A percentile compares a stretch with the other conserved stretches of the same genome.
Evolutionary conservation across 441 rosid species (phyloP).

Genomic region (Codiaeum variegatum): DNA sequence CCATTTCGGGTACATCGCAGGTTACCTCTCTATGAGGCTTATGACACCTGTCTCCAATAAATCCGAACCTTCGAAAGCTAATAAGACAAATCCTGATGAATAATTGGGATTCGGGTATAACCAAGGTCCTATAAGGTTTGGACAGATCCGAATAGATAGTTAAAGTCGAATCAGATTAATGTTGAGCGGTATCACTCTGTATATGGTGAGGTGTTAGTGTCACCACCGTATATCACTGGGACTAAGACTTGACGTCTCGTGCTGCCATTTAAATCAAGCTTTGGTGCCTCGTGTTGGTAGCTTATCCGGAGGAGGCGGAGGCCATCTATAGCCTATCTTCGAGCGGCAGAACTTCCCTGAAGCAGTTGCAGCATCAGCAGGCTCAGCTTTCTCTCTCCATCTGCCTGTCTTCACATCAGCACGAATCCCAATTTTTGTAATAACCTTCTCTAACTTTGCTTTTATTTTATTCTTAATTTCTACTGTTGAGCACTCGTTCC

Average conservation of each 20-base stretch:
- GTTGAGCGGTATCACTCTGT: too few species aligned
- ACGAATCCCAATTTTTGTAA: background rate
- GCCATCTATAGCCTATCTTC: conserved; percentile 66
- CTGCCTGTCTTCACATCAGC: conserved; percentile 62
- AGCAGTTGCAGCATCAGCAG: conserved; percentile 69
- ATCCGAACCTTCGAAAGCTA: too few species aligned
- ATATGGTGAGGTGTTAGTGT: conserved; percentile 61
- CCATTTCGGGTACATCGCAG: too few species aligned
- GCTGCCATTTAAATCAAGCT: conserved; percentile 72
- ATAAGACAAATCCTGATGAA: too few species aligned
- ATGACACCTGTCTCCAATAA: too few species aligned
- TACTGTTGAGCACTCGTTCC: background rate
- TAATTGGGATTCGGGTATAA: too few species aligned
- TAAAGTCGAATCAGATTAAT: too few species aligned
- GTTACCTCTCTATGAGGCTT: too few species aligned
- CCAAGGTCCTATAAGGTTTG: too few species aligned
- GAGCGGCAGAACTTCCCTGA: conserved; percentile 77
- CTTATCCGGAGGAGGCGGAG: conserved; percentile 71
- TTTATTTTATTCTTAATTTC: background rate
- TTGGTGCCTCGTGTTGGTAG: conserved; percentile 62
- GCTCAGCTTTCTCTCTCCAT: conserved; percentile 72
- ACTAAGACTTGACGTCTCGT: conserved; percentile 40
- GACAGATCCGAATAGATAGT: too few species aligned
- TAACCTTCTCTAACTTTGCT: background rate
- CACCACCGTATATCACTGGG: conserved; percentile 59